Conservation (phyloP, 225 moss, liverwort and hornwort genomes). For the Sphagnum contortum region DNA sequence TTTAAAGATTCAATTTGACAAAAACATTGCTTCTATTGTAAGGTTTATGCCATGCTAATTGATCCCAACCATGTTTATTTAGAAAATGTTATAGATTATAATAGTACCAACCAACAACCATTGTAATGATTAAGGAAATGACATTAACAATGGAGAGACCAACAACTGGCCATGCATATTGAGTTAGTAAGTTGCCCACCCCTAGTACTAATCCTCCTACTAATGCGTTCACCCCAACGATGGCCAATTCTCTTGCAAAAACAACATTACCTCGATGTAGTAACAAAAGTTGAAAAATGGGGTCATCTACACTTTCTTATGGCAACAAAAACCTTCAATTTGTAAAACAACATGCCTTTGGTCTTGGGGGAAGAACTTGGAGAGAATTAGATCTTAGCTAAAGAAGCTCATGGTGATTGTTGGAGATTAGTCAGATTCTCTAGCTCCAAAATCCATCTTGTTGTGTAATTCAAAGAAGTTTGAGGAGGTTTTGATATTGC, state of each 20-base stretch:
- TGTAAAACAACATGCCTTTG: no score
- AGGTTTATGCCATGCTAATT: no score
- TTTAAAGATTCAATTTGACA: no score
- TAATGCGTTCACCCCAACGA: conserved; percentile 59
- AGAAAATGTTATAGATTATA: no score
- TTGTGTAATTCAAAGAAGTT: no score
- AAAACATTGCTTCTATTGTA: no score
- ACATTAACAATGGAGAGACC: conserved; percentile 67
- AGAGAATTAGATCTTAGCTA: not conserved
- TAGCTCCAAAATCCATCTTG: no score
- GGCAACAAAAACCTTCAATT: no score
- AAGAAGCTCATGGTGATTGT: not conserved
- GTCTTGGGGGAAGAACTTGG: not conserved
- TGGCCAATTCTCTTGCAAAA: conserved; percentile 45
- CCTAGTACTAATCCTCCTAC: conserved; percentile 66
- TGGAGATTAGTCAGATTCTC: no score
- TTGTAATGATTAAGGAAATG: conserved; percentile 64
- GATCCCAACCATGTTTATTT: no score
- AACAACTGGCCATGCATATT: conserved; percentile 80
- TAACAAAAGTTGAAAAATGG: not conserved
- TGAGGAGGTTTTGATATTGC: no score
- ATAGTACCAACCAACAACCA: conserved; percentile 54
- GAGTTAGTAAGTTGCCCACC: conserved; percentile 67
- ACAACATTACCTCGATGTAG: no score
- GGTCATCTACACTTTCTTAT: not conserved